A percentile compares a stretch with the other conserved stretches of the same genome.
Evolutionary conservation across 202 grass and related monocot species (phyloP).

Genomic region (Dendrocalamus latiflorus): DNA sequence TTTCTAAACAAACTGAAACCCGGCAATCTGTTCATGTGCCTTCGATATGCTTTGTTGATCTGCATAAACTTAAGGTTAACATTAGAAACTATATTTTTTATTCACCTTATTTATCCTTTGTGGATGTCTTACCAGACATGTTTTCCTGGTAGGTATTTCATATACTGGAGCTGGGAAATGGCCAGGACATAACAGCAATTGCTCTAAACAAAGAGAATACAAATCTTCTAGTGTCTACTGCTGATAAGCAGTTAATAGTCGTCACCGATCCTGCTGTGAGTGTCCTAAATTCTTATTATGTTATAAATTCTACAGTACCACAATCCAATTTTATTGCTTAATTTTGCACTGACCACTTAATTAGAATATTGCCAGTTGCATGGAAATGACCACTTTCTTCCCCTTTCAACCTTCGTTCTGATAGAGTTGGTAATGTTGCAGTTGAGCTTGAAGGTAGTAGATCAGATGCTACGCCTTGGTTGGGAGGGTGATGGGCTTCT

Average conservation of each 20-base stretch:
- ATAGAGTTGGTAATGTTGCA: constrained; percentile 46
- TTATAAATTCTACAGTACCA: background rate
- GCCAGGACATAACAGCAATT: constrained; percentile 73
- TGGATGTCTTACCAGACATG: constrained; percentile 2
- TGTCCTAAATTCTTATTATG: constrained; percentile 22
- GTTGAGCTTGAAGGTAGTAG: constrained; percentile 96
- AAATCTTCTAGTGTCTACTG: constrained; percentile 92
- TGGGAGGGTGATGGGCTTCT: constrained; percentile 99
- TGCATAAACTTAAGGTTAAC: constrained; percentile 85
- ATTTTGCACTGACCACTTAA: background rate
- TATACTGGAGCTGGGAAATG: constrained; percentile 54
- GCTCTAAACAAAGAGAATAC: constrained; percentile 92
- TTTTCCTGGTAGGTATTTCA: constrained; percentile 64
- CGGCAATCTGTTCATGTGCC: constrained; percentile 55
- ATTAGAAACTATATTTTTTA: background rate
- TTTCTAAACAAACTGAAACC: constrained; percentile 30
- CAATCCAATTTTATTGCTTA: background rate
- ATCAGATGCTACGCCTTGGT: too few relatives aligned
- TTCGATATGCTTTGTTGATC: constrained; percentile 87
- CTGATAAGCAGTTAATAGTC: constrained; percentile 77
- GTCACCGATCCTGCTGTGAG: constrained; percentile 93
- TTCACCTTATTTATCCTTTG: constrained; percentile 14
- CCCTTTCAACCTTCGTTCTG: constrained; percentile 6
- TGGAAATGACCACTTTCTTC: background rate
- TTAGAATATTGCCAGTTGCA: background rate